A percentile compares a stretch with the other conserved stretches of the same genome.
phyloP scores from a whole-genome alignment of 441 rosid genomes.

The Hura crepitans region DNA sequence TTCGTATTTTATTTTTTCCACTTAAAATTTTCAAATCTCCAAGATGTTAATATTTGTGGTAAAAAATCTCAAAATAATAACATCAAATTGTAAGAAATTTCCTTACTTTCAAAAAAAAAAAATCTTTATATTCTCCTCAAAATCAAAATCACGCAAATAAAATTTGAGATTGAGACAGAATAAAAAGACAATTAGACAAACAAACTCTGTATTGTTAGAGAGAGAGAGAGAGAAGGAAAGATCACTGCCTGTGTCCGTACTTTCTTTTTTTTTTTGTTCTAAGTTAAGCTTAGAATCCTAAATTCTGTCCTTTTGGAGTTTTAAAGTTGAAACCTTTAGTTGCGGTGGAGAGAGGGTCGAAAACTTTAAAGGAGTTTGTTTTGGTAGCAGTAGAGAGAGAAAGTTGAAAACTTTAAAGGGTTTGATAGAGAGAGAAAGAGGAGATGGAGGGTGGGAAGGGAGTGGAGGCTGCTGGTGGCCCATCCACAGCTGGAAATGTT shows the following conservation, averaged over 20 bases:
- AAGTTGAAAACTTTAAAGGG: constrained; percentile 18
- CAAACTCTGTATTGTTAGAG: not conserved
- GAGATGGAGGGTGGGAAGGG: constrained; percentile 37
- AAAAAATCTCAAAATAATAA: no score
- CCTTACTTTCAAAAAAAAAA: not conserved
- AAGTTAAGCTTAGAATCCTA: not conserved
- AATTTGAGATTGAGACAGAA: constrained; percentile 9
- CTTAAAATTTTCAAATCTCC: no score
- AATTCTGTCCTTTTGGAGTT: constrained; percentile 3
- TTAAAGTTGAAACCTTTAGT: constrained; percentile 6
- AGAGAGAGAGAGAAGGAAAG: not conserved
- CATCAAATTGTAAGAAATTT: no score
- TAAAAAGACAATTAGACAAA: constrained; percentile 15
- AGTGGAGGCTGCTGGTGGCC: constrained; percentile 43
- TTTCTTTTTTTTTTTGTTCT: not conserved
- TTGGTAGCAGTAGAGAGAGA: not conserved
- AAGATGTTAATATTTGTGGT: no score
- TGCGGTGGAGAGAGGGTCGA: not conserved
- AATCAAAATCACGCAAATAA: not conserved
- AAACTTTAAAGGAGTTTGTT: constrained; percentile 19
- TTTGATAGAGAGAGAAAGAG: constrained; percentile 19
- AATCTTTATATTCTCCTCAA: not conserved
- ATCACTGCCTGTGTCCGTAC: not conserved
- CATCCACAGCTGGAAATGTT: constrained; percentile 28
- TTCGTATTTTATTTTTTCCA: no score